Evolutionary conservation across 2,329 filamentous ascomycete species (phyloP).

Genomic region (Myriosclerotinia scirpicola): DNA sequence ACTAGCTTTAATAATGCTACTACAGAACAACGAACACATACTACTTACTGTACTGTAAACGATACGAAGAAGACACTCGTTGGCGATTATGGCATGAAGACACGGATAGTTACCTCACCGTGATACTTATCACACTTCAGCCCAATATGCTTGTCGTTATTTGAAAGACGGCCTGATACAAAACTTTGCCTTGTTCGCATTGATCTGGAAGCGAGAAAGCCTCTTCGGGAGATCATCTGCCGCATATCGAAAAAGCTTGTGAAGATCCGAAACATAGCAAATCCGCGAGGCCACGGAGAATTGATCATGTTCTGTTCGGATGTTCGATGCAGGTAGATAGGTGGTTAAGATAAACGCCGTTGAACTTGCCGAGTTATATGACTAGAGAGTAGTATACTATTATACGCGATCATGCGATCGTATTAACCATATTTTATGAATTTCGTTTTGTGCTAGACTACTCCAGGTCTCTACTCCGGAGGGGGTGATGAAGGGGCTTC

Average conservation of each 20-base stretch:
- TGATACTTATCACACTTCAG: conserved; percentile 20
- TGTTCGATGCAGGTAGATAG: conserved; percentile 12
- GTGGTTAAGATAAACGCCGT: conserved; percentile 9
- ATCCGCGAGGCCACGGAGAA: conserved; percentile 19
- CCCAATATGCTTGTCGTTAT: conserved; percentile 15
- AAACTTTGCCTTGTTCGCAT: conserved; percentile 11
- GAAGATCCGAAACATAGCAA: conserved; percentile 24
- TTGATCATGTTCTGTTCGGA: conserved; percentile 18
- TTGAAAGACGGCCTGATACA: neutral
- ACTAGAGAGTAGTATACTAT: neutral
- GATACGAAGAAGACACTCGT: neutral
- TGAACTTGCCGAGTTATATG: conserved; percentile 17
- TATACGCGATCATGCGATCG: conserved; percentile 6
- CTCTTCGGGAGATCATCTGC: conserved; percentile 33
- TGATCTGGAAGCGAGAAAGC: conserved; percentile 22
- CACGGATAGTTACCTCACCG: conserved; percentile 17
- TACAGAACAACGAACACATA: conserved; percentile 7
- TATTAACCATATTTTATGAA: neutral
- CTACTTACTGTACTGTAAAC: neutral
- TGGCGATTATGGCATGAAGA: conserved; percentile 3
- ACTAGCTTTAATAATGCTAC: conserved; percentile 3
- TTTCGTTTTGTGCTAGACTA: conserved; percentile 17
- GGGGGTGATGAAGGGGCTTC: conserved; percentile 23
- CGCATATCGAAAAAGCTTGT: conserved; percentile 26
- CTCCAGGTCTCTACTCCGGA: conserved; percentile 23